phyloP scores from a whole-genome alignment of 495 filamentous ascomycete genomes.

The Usnea hakonensis region DNA sequence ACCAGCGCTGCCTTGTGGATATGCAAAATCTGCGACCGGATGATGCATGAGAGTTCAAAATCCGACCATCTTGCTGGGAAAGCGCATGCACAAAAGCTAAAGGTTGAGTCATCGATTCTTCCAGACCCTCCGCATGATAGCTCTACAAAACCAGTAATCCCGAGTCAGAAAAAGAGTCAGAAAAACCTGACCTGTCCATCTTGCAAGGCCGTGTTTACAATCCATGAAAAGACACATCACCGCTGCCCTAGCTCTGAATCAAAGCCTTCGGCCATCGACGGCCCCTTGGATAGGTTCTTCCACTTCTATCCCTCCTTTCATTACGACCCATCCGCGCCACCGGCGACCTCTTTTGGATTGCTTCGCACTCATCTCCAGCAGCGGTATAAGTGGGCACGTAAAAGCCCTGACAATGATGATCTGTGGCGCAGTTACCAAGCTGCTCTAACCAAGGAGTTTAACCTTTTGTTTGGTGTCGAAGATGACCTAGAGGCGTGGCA shows the following conservation, averaged over 20 bases:
- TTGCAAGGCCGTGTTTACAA: constrained; percentile 8
- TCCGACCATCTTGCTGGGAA: constrained; percentile 8
- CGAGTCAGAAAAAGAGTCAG: no score
- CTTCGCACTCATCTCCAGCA: constrained; percentile 4
- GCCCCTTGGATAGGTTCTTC: constrained; percentile 10
- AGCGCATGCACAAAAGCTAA: constrained; percentile 11
- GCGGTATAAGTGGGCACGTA: neutral
- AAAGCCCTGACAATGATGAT: constrained; percentile 6
- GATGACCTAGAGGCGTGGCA: constrained; percentile 25
- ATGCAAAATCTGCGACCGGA: constrained; percentile 12
- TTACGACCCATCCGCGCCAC: constrained; percentile 10
- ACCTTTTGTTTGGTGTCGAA: constrained; percentile 26
- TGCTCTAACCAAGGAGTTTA: constrained; percentile 21
- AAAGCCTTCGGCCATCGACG: constrained; percentile 7
- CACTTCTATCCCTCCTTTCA: constrained; percentile 1
- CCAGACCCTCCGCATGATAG: constrained; percentile 5
- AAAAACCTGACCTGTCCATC: constrained; percentile 5
- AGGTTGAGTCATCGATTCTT: constrained; percentile 4
- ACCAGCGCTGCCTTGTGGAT: constrained; percentile 3
- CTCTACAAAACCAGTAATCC: constrained; percentile 3
- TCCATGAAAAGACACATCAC: constrained; percentile 5
- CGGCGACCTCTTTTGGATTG: constrained; percentile 7
- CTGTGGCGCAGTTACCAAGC: constrained; percentile 21
- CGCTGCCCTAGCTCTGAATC: constrained; percentile 6
- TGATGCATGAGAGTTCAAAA: constrained; percentile 2